Conservation (phyloP, 2,329 filamentous ascomycete species). For the Chalara sp. region DNA sequence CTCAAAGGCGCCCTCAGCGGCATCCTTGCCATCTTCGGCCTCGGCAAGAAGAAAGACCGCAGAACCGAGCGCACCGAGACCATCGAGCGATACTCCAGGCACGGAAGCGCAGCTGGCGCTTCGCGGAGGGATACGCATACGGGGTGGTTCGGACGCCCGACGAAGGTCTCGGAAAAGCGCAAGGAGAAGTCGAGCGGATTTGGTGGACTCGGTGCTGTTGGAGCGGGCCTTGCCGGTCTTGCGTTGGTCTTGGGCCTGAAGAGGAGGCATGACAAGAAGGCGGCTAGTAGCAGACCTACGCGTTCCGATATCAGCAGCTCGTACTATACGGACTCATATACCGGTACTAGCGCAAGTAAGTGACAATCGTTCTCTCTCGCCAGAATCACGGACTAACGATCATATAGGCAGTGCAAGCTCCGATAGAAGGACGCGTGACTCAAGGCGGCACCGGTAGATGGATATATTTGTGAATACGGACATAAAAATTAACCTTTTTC, state of each 20-base stretch:
- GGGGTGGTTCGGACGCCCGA: conserved; percentile 49
- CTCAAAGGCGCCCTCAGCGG: conserved; percentile 54
- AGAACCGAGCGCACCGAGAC: conserved; percentile 47
- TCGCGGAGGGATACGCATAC: conserved; percentile 29
- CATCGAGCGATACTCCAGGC: conserved; percentile 51
- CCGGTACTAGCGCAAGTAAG: conserved; percentile 27
- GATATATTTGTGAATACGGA: not conserved
- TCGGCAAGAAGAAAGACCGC: conserved; percentile 44
- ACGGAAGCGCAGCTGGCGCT: conserved; percentile 31
- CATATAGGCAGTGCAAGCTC: conserved; percentile 23
- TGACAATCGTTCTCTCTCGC: conserved; percentile 2
- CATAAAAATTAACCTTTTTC: not conserved
- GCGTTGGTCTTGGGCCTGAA: conserved; percentile 26
- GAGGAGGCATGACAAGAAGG: conserved; percentile 20
- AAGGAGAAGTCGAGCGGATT: conserved; percentile 41
- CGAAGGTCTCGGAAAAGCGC: conserved; percentile 34
- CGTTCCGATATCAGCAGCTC: conserved; percentile 21
- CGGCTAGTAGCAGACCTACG: conserved; percentile 12
- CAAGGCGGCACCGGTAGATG: conserved; percentile 7
- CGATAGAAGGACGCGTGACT: conserved; percentile 22
- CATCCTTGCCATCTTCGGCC: conserved; percentile 52
- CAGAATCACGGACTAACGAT: conserved; percentile 11
- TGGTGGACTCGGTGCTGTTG: conserved; percentile 44
- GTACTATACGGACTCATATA: conserved; percentile 27
- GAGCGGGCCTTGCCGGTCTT: conserved; percentile 22